phyloP scores from a whole-genome alignment of 2,329 filamentous ascomycete species.

The Penicillium janthinellum region DNA sequence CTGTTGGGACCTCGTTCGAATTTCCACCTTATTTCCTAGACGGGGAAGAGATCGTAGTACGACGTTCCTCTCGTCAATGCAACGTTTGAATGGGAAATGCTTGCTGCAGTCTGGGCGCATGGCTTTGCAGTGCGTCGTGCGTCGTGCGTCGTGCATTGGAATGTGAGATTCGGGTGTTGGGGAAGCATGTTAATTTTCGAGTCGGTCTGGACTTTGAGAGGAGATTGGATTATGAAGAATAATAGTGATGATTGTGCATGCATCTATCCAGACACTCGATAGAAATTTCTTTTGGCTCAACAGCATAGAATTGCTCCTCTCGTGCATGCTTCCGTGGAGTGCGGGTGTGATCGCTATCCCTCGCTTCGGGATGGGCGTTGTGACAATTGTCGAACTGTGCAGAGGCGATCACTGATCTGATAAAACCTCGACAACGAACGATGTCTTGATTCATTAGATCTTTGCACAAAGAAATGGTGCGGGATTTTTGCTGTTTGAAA shows the following conservation, averaged over 20 bases:
- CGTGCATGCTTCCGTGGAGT: neutral
- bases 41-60: neutral
- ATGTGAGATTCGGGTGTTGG: constrained; percentile 20
- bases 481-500: constrained; percentile 4
- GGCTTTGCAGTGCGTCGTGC: constrained; percentile 12
- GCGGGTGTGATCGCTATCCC: constrained; percentile 4
- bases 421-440: neutral
- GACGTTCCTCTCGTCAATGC: constrained; percentile 5
- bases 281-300: neutral
- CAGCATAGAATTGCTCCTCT: neutral
- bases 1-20: neutral
- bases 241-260: neutral
- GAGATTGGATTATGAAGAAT: neutral
- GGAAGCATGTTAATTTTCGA: constrained; percentile 1
- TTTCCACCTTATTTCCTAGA: constrained; percentile 1
- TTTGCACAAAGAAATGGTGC: neutral
- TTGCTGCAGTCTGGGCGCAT: constrained; percentile 8
- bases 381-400: neutral
- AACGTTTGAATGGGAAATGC: constrained; percentile 6
- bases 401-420: neutral
- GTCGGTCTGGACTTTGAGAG: constrained; percentile 10
- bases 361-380: constrained; percentile 2
- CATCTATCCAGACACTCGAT: no score
- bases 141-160: constrained; percentile 23
- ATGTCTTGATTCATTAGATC: neutral